A percentile compares a stretch with the other conserved stretches of the same genome.
These are phyloP conservation scores for Crithidia thermophila DNA, from an alignment of 208 protist genomes.

Conservation along the genomic window DNA sequence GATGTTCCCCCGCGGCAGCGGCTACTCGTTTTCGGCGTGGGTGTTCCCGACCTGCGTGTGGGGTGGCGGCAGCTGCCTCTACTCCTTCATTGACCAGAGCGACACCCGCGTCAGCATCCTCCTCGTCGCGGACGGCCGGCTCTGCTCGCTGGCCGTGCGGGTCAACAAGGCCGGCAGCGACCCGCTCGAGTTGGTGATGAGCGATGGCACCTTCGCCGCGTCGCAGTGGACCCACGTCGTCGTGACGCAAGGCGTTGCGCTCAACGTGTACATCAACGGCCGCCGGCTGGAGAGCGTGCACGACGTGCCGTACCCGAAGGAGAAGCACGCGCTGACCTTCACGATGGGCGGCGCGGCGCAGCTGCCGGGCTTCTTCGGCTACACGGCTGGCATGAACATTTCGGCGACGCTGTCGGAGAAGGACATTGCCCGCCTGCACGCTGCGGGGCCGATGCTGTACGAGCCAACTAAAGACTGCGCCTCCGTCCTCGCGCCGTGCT, in stretches of 20 bases:
- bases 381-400: constrained; percentile 72
- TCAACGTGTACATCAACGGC: constrained; percentile 81
- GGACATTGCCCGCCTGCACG: constrained; percentile 59
- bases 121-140: constrained; percentile 71
- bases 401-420: constrained; percentile 62
- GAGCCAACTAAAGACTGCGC: constrained; percentile 30
- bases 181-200: constrained; percentile 38
- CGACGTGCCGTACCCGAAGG: constrained; percentile 63
- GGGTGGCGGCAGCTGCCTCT: constrained; percentile 68
- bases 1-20: constrained; percentile 34
- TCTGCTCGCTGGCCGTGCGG: constrained; percentile 64
- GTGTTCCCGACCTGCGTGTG: constrained; percentile 81
- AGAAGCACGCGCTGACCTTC: constrained; percentile 59
- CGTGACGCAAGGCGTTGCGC: constrained; percentile 59
- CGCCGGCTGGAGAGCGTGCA: constrained; percentile 34
- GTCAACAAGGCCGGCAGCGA: constrained; percentile 34
- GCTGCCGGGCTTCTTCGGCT: constrained; percentile 73
- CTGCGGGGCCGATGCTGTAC: constrained; percentile 41
- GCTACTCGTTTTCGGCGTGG: constrained; percentile 85
- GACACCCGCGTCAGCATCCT: constrained; percentile 50
- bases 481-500: constrained; percentile 26
- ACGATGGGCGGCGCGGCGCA: constrained; percentile 59
- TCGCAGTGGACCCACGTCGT: constrained; percentile 83
- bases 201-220: constrained; percentile 47
- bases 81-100: constrained; percentile 64